Evolutionary conservation across 495 filamentous ascomycete genomes (phyloP).

Genomic region (Aspergillus incahuasiensis): DNA sequence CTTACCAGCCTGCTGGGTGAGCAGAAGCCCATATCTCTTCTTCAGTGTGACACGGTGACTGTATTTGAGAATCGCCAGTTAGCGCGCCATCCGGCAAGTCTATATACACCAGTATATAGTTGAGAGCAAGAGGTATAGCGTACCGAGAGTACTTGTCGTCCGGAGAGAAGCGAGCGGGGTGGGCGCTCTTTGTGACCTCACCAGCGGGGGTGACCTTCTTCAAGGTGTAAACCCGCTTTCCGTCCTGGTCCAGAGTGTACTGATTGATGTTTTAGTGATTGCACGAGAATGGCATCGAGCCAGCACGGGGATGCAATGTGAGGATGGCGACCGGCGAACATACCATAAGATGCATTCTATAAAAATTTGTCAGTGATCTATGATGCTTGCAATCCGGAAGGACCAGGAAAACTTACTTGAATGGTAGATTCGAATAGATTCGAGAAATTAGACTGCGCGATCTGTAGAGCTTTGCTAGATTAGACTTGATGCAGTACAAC

Average conservation of each 20-base stretch:
- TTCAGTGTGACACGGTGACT: constrained; percentile 90
- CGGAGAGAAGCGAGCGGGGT: constrained; percentile 94
- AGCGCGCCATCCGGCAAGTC: background rate
- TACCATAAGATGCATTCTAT: constrained; percentile 53
- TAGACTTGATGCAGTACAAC: background rate
- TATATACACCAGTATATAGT: background rate
- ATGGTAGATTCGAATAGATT: background rate
- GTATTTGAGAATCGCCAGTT: background rate
- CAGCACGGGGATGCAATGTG: background rate
- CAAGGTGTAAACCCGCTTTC: constrained; percentile 80
- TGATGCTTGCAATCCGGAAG: background rate
- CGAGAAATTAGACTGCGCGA: background rate
- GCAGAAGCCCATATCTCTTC: constrained; percentile 79
- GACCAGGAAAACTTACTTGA: constrained; percentile 27
- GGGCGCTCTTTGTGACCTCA: constrained; percentile 88
- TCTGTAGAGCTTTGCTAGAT: constrained; percentile 5
- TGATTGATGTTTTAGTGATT: constrained; percentile 15
- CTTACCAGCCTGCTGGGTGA: constrained; percentile 70
- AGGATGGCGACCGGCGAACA: background rate
- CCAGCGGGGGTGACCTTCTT: constrained; percentile 51
- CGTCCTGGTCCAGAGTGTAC: constrained; percentile 74
- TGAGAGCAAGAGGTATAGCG: constrained; percentile 12
- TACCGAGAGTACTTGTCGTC: constrained; percentile 95
- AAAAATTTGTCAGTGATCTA: background rate
- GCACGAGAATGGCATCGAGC: background rate